A percentile compares a stretch with the other conserved stretches of the same genome.
These are phyloP conservation scores for Ophiostoma novo-ulmi DNA, from an alignment of 2,329 filamentous ascomycete species.

Conservation along the genomic window DNA sequence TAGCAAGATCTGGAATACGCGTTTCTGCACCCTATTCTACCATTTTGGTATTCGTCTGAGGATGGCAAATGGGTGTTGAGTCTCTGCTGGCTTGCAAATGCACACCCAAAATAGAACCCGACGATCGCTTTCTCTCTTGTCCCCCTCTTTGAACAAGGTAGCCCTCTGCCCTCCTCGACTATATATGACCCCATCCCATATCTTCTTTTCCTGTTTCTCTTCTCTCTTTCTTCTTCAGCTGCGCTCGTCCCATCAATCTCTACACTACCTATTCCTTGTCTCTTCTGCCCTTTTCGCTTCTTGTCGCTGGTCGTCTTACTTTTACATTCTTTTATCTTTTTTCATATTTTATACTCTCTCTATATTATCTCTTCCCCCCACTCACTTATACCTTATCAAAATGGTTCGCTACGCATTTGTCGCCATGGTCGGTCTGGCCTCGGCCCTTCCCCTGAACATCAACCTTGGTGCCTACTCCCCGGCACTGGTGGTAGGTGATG, in stretches of 20 bases:
- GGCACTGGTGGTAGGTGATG: slow-evolving; percentile 41
- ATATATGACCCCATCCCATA: slow-evolving; percentile 1
- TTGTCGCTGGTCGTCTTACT: slow-evolving; percentile 27
- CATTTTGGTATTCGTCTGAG: neutral
- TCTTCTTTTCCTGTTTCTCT: slow-evolving; percentile 1
- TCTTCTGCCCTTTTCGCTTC: slow-evolving; percentile 17
- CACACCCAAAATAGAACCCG: neutral
- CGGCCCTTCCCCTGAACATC: slow-evolving; percentile 32
- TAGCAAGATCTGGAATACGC: neutral
- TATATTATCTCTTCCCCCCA: neutral
- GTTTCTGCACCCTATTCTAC: neutral
- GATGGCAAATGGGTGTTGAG: neutral
- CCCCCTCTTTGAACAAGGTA: neutral
- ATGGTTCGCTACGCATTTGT: slow-evolving; percentile 27
- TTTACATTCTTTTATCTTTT: neutral
- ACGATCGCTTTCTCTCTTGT: neutral
- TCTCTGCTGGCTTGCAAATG: neutral
- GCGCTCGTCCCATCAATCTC: slow-evolving; percentile 20
- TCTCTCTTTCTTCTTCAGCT: slow-evolving; percentile 21
- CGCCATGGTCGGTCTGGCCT: slow-evolving; percentile 24
- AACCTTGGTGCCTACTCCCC: slow-evolving; percentile 44
- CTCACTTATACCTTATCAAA: slow-evolving; percentile 5
- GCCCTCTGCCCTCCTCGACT: neutral
- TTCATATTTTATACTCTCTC: neutral
- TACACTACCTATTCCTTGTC: neutral